Evolutionary conservation across 495 filamentous ascomycete species (phyloP), one percentile per base, ranked within the genome.

Genomic region (Penicillium malachiteum): DNA sequence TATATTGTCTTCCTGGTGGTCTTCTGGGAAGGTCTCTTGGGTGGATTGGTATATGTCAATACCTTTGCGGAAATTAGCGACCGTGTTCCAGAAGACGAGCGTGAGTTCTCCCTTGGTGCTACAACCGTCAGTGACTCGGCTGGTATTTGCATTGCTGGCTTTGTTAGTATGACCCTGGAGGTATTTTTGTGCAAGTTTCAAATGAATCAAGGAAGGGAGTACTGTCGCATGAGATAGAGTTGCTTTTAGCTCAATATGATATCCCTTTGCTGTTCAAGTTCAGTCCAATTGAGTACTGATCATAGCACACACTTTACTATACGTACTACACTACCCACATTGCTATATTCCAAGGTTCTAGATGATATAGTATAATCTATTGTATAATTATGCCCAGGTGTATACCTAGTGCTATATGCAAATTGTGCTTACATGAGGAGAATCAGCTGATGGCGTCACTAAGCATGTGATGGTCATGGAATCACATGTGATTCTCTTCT

Each of bases 21-120:
- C n/a, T 96, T 97, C 65, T 97, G 94, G 93, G 93, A 96, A 66
- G 94, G 94, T 0, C 69, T 98, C 38, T 76, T 98, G 0, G 94
- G 94, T 6, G 94, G 94, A 0, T 71, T 87, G 8, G 94, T 97
- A 0, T 98, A 98, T 63, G 91, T 97, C 42, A 96, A 93, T 55
- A 96, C 92, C 0, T 98, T 96, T 71, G 91, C 92, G 1, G 88
- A 93, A 69, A 94, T 98, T 56, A 85, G 86, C 62, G 89, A 97
- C 50, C 81, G 84, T 8, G 87, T 96, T 0, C 81, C 83, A 0
- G 69, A 78, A 7, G 80, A 83, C 35, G 93, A 97, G 41, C 78
- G 94, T 14, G 94, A 98, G 72, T 97, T 96, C 64, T 92, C 88
- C 44, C 74, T 98, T 3, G 85, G 88, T 2, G 94, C 92, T 0